Percentiles rank a stretch among this genome's conserved stretches.
Evolutionary conservation across 2,329 filamentous ascomycete genomes (phyloP).

Genomic region (Pyricularia grisea): DNA sequence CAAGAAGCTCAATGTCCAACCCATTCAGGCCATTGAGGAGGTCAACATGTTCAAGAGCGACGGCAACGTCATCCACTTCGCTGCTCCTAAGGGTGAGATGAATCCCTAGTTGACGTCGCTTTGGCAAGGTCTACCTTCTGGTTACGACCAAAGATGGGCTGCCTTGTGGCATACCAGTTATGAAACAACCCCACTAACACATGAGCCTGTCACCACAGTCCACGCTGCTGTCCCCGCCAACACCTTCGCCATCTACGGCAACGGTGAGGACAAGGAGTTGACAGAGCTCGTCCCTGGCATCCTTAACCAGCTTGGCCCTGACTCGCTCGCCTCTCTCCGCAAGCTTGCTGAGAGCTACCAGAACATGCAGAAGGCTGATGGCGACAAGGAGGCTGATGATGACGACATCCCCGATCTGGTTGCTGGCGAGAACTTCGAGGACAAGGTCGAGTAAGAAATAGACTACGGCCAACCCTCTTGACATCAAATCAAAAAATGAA

Average conservation of each 20-base stretch:
- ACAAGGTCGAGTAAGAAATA: conserved; percentile 75
- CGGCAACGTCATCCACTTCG: conserved; percentile 99
- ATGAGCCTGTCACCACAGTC: conserved; percentile 45
- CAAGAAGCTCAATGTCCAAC: conserved; percentile 99
- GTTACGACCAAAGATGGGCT: background rate
- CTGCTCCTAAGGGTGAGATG: conserved; percentile 83
- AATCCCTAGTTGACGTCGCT: background rate
- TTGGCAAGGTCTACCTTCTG: background rate
- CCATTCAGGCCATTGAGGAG: conserved; percentile 98
- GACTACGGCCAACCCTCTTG: background rate
- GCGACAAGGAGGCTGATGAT: conserved; percentile 68
- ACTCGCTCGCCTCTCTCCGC: conserved; percentile 93
- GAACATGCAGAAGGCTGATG: conserved; percentile 93
- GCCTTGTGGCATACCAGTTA: background rate
- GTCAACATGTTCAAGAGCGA: conserved; percentile 99
- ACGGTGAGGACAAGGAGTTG: conserved; percentile 98
- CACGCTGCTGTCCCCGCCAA: conserved; percentile 96
- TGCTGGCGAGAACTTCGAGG: conserved; percentile 96
- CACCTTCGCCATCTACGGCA: conserved; percentile 99
- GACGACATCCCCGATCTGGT: conserved; percentile 97
- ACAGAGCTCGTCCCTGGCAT: conserved; percentile 98
- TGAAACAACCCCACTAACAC: background rate
- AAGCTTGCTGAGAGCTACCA: conserved; percentile 99
- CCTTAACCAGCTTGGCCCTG: conserved; percentile 98
- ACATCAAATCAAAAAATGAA: background rate